Evolutionary conservation across 2,329 filamentous ascomycete genomes (phyloP), one percentile per base, ranked within the genome.

Genomic region (Endoconidiophora polonica): DNA sequence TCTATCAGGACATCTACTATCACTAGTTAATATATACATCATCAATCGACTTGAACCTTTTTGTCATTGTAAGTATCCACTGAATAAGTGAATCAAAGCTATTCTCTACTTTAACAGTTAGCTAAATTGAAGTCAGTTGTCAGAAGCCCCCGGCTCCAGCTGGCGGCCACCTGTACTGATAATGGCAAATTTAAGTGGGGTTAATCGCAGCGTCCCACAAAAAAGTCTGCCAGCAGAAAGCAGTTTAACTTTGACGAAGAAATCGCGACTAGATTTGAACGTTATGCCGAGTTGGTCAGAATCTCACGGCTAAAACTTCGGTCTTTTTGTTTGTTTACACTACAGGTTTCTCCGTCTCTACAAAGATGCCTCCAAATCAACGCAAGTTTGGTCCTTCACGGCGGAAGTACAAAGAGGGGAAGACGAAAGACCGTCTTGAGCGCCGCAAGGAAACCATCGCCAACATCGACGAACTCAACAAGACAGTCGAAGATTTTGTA

Each of bases 401-500:
- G 29, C 51, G 51, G 43, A 53, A 53, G 37, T 53, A 53, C 39
- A 52, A 52, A 38, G 49, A 54, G 46, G 49, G 49, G 20, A 54
- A 54, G 41, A 54, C 52, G 26, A 52, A 54, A 38, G 49, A 52
- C 23, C 49, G 54, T 22, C 48, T 56, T 20, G 56, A 58, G 23
- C 58, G 57, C 49, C 45, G 67, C 40, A 68, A 69, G 55, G 59
- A 66, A 7, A 63, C 65, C 23, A 60, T 66, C 42, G 64, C 66
- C 37, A 66, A 65, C 49, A 59, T 68, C 2, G 60, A 63, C 23
- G 59, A 61, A 46, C 60, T 70, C 5, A 63, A 66, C 55, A 61
- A 63, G 52, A 57, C 59, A 33, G 63, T 69, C 20, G 58, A 61
- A 40, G 65, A 68, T 52, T 65, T 70, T 55, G 66, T 67, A 58